Base-by-base conservation (phyloP, 192 early-diverging fungal genomes). In the Coemansia sp. region DNA sequence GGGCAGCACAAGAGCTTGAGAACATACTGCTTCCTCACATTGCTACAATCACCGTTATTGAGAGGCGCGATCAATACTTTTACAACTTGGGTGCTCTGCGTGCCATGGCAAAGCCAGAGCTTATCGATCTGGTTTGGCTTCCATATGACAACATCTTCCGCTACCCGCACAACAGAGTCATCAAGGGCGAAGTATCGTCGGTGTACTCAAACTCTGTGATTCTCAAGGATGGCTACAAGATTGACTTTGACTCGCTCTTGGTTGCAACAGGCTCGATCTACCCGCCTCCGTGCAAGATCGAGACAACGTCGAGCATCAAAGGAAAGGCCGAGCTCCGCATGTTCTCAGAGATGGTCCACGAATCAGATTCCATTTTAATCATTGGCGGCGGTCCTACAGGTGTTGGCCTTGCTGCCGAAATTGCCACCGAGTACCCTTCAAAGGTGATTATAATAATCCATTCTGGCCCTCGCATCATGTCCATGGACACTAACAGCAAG, bases 301-400 rank as follows among this genome's bases (percentile, higher is more conserved):
- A 84, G 8, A 65, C 63, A n/a, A 61, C 71, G 0, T 77, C 72
- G 36, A 60, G 63, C 45, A 32, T 58, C 11, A 63, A 67, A 52
- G 83, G 83, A 59, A 80, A 73, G 59, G 69, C 68, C 36, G 78
- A 84, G 69, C 72, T 68, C 59, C 72, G 55, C 55, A 49, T 59
- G 48, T 77, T 69, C 46, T 73, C 69, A 41, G 74, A 83, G 15
- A 80, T 86, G 64, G 88, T 94, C 63, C 72, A 72, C 19, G 61
- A 76, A 36, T 82, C 89, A 9, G 77, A 85, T 48, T 85, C 83
- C 32, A 78, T 91, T 19, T 45, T 93, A 13, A 72, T 94, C 9
- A 87, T 90, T 43, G 92, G 92, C 45, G 92, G 87, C 22, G 92
- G 92, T 18, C 88, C 90, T 13, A 87, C 89, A 9, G 94, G 91